These are phyloP conservation scores for Adansonia grandidieri DNA, from an alignment of 441 rosid species.

Conservation along the genomic window DNA sequence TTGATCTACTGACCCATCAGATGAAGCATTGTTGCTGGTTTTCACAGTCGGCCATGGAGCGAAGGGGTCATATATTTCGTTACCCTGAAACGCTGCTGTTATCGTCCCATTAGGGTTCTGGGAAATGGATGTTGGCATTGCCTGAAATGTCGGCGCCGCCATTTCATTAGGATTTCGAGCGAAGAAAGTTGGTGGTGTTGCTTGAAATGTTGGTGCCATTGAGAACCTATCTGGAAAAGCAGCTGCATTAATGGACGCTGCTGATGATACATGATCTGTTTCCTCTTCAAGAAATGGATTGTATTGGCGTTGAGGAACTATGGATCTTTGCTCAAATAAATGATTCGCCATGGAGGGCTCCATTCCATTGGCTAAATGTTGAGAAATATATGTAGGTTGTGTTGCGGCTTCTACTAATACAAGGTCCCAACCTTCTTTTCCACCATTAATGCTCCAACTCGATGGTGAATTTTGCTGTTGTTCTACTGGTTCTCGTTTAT, in stretches of 20 bases:
- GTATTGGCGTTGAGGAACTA: slow-evolving; percentile 33
- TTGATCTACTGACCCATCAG: slow-evolving; percentile 38
- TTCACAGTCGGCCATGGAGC: slow-evolving; percentile 37
- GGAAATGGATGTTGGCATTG: slow-evolving; percentile 46
- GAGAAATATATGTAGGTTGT: slow-evolving; percentile 29
- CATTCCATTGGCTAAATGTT: slow-evolving; percentile 23
- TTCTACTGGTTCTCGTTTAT: slow-evolving; percentile 22
- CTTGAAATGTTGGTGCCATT: slow-evolving; percentile 29
- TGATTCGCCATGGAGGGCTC: slow-evolving; percentile 13
- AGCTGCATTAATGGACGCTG: slow-evolving; percentile 10
- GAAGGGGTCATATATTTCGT: slow-evolving; percentile 52
- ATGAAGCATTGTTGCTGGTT: neutral
- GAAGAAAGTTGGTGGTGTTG: slow-evolving; percentile 18
- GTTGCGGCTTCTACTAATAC: slow-evolving; percentile 45
- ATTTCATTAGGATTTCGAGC: neutral
- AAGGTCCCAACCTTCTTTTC: slow-evolving; percentile 54
- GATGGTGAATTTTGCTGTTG: slow-evolving; percentile 33
- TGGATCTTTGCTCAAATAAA: slow-evolving; percentile 25
- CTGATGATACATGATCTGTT: slow-evolving; percentile 8
- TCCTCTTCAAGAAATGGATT: slow-evolving; percentile 75
- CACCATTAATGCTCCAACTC: neutral
- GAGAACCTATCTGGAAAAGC: slow-evolving; percentile 29
- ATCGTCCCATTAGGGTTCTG: slow-evolving; percentile 30
- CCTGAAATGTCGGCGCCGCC: slow-evolving; percentile 45
- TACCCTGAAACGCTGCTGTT: slow-evolving; percentile 10